Conservation (phyloP, 352 stramenopile species). For the Pythium dissotocum region DNA sequence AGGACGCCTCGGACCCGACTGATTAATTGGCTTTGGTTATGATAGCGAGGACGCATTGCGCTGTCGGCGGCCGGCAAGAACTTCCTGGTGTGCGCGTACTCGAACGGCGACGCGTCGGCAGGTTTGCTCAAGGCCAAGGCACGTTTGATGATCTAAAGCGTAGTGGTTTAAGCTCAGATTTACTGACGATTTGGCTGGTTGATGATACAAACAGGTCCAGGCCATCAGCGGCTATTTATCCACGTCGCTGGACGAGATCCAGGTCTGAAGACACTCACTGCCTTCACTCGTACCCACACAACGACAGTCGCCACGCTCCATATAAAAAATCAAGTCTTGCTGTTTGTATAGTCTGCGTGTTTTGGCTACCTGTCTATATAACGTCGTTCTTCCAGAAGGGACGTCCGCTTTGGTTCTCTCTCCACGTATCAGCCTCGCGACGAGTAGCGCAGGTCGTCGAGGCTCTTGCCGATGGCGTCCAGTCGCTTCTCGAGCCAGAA, state of each 20-base stretch:
- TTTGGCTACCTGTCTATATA: constrained; percentile 6
- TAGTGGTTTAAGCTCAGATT: not conserved
- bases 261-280: constrained; percentile 36
- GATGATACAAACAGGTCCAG: constrained; percentile 44
- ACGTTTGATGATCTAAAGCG: not conserved
- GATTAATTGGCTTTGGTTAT: not conserved
- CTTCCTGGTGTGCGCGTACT: constrained; percentile 83
- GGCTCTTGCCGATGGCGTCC: constrained; percentile 42
- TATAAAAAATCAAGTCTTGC: constrained; percentile 2
- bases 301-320: not conserved
- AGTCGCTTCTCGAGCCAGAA: constrained; percentile 80
- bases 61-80: constrained; percentile 65
- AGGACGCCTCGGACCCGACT: not conserved
- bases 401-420: not conserved
- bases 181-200: not conserved
- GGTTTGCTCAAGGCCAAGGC: constrained; percentile 82
- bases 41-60: constrained; percentile 54
- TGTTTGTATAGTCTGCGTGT: not conserved
- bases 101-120: constrained; percentile 45
- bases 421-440: not conserved
- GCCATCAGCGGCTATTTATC: constrained; percentile 60
- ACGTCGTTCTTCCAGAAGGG: not conserved
- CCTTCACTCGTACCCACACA: not conserved
- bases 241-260: constrained; percentile 68
- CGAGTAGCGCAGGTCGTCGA: constrained; percentile 62